A percentile compares a stretch with the other conserved stretches of the same genome.
phyloP scores from a whole-genome alignment of 768 basidiomycete species.

The Neoboletus brunneissimus region DNA sequence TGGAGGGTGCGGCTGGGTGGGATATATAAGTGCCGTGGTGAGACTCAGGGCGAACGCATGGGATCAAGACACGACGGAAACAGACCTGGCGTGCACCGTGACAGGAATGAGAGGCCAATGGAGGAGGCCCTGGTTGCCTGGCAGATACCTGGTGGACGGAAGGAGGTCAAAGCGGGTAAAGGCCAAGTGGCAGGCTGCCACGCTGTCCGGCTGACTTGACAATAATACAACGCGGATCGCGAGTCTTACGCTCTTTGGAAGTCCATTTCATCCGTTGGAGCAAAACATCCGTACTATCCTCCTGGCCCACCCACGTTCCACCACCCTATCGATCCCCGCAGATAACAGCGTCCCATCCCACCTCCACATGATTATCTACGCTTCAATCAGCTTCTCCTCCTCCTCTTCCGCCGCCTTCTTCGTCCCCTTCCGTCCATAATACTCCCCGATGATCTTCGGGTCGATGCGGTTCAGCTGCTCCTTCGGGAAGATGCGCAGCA shows the following conservation, averaged over 20 bases:
- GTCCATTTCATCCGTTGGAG: conserved; percentile 15
- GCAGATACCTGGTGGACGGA: conserved; percentile 27
- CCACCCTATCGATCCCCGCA: conserved; percentile 15
- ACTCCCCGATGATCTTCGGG: conserved; percentile 93
- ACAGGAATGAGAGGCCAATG: not conserved
- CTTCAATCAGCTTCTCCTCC: conserved; percentile 59
- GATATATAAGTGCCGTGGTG: conserved; percentile 36
- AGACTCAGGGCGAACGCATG: conserved; percentile 37
- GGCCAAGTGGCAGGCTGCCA: conserved; percentile 31
- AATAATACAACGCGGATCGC: conserved; percentile 19
- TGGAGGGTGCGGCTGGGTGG: conserved; percentile 10
- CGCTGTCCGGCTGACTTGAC: conserved; percentile 27
- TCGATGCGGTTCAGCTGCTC: conserved; percentile 98
- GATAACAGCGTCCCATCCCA: too few relatives aligned
- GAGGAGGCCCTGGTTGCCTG: conserved; percentile 28
- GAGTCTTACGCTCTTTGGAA: conserved; percentile 26
- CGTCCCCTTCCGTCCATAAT: conserved; percentile 79
- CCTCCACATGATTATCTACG: conserved; percentile 34
- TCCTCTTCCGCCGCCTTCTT: conserved; percentile 57
- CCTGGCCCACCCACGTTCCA: not conserved
- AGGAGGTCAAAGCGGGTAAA: conserved; percentile 25
- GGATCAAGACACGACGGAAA: conserved; percentile 26
- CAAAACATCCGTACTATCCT: too few relatives aligned
- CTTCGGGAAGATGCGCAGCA: conserved; percentile 97
- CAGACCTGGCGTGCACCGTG: conserved; percentile 14